phyloP scores from a whole-genome alignment of 1,139 yeast species.

The Saccharomyces hybrid region DNA sequence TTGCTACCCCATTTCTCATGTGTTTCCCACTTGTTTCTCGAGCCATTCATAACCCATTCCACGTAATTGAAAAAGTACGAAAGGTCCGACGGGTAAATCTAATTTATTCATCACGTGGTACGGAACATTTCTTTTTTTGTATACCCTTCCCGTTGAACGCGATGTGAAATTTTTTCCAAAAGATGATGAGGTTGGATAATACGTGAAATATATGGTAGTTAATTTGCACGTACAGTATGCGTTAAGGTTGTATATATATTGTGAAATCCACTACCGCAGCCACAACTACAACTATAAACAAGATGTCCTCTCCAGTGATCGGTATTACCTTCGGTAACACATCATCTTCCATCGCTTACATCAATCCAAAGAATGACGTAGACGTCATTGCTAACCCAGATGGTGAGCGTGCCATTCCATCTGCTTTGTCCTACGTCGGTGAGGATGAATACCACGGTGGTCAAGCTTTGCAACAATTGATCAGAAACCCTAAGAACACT shows the following conservation, averaged over 20 bases:
- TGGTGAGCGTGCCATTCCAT: slow-evolving; percentile 96
- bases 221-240: neutral
- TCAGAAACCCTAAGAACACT: slow-evolving; percentile 85
- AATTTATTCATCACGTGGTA: too few relatives aligned
- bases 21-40: too few relatives aligned
- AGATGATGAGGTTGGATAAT: neutral
- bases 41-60: too few relatives aligned
- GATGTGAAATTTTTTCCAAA: neutral
- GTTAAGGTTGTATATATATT: neutral
- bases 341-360: slow-evolving; percentile 81
- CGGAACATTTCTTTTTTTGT: too few relatives aligned
- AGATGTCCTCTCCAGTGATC: slow-evolving; percentile 53
- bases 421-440: slow-evolving; percentile 85
- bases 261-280: neutral
- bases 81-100: too few relatives aligned
- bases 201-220: neutral
- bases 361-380: slow-evolving; percentile 76
- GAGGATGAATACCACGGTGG: slow-evolving; percentile 95
- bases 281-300: neutral
- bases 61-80: too few relatives aligned
- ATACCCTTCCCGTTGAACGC: neutral
- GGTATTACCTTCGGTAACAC: slow-evolving; percentile 97
- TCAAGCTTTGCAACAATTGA: slow-evolving; percentile 86
- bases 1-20: too few relatives aligned
- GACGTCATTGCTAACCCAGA: slow-evolving; percentile 98